Base-by-base conservation (phyloP, 208 protist genomes). In the Crithidia expoeki region DNA sequence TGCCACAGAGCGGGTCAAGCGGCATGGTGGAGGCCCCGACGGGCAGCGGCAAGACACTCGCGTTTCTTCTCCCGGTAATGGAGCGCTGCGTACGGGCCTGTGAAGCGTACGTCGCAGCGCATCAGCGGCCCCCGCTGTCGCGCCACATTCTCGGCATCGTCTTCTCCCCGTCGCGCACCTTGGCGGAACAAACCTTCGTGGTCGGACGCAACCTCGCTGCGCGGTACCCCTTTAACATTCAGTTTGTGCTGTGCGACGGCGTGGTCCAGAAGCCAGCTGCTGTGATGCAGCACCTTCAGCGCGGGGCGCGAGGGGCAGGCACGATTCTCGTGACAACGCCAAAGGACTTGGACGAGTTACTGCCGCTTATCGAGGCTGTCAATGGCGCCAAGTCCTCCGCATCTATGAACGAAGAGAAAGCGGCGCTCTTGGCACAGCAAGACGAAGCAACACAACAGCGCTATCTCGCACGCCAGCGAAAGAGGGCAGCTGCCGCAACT, bases 1-100 rank as follows among this genome's bases (percentile, higher is more conserved):
- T 97, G n/a, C 53, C 84, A 3, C 42, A 44, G 23, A 61, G 62
- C 9, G 85, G 88, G 1, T 44, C 78, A 32, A 94, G 89, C 58
- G 80, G 70, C 0, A 44, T 99, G 23, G 79, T 99, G 19, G 98
- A 99, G 76, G 94, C 89, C 1, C 98, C 98, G 3, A 99, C 98
- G 0, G 98, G 98, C 23, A 99, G 98, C 34, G 98, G 98, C 17
- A 99, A 99, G 83, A 99, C 98, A 16, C 85, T 99, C 2, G 96
- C 87, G 11, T 87, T 99, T 36, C 85, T 99, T 0, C 73, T 97
- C 9, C 90, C 92, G 17, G 58, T 97, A 19, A 89, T 97, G 83
- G 86, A 97, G 77, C 87, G 92, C 49, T 82, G 73, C 28, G 63
- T 97, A 27, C 74, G 80, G 19, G 56, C 72, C 17, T 90, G 84